Base-by-base conservation (phyloP, 2,329 filamentous ascomycete genomes). In the Paraphaeosphaeria minitans region DNA sequence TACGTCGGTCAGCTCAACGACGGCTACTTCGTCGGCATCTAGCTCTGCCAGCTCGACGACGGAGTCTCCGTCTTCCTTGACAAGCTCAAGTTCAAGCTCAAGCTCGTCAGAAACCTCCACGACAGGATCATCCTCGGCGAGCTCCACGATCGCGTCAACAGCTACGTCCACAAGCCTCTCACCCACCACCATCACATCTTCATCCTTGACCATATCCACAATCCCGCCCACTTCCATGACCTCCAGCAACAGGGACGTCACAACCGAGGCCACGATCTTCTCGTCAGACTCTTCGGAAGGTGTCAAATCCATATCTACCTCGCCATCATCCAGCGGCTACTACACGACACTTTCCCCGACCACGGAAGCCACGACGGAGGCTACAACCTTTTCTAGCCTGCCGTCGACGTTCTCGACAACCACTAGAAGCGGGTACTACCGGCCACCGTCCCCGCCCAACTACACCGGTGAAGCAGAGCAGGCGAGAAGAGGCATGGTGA, bases 401-500 rank as follows among this genome's bases (percentile, higher is more conserved):
- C 49, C 49, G 6, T 27, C 49, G 35, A 52, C 49, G 21, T 29
- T 52, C 6, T 14, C 14, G 6, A 52, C 21, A 19, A 52, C 35
- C 35, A 29, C 49, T 1, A 39, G 49, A 16, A 33, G 22, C 9
- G 35, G 35, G 3, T 41, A 42, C 13, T 27, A 19, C 10, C 16
- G 16, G 10, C 21, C 35, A 35, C 21, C 33, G 9, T 9, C 22
- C 9, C 46, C 24, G 16, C 19, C n/a, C 8, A 9, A 12, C n/a
- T 22, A 41, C 8, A 29, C 35, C 6, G 10, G 21, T n/a, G 35
- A 42, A 21, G 33, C 14, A 24, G 33, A 35, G 16, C 14, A 29
- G 22, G 49, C 49, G 3, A 52, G 49, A 21, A 52, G 35, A 21
- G 49, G 37, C 8, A 29, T 52, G 49, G 49, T 52, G 37, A 52